Conservation (phyloP, 78 protist genomes). For the Goniomonas avonlea region DNA sequence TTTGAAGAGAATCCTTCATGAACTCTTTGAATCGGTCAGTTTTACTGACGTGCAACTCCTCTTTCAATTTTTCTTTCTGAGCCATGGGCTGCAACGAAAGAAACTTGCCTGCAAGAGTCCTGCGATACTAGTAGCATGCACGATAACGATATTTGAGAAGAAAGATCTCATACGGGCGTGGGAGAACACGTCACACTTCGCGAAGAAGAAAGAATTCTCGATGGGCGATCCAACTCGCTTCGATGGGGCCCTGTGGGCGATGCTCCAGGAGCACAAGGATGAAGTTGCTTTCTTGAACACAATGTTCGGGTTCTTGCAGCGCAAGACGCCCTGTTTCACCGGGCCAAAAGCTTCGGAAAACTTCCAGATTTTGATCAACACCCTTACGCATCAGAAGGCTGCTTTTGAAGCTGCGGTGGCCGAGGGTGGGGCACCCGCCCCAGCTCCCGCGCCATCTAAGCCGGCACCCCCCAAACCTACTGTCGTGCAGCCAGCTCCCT, state of each 20-base stretch:
- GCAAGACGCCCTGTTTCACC: neutral
- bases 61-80: neutral
- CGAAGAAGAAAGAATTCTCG: neutral
- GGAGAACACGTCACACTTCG: neutral
- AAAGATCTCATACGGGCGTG: too few relatives aligned
- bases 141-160: neutral
- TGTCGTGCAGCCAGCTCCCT: too few relatives aligned
- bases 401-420: too few relatives aligned
- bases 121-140: too few relatives aligned
- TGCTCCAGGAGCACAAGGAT: neutral
- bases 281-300: slow-evolving; percentile 13
- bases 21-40: too few relatives aligned
- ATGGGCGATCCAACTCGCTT: neutral
- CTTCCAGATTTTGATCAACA: neutral
- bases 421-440: too few relatives aligned
- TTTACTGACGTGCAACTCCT: too few relatives aligned
- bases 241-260: neutral
- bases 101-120: neutral
- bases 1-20: too few relatives aligned
- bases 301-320: slow-evolving; percentile 4
- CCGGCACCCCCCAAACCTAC: too few relatives aligned
- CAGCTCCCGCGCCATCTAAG: too few relatives aligned
- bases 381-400: neutral
- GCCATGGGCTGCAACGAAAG: neutral
- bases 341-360: neutral